phyloP scores from a whole-genome alignment of 2,329 filamentous ascomycete genomes.

The Fusarium sp. region DNA sequence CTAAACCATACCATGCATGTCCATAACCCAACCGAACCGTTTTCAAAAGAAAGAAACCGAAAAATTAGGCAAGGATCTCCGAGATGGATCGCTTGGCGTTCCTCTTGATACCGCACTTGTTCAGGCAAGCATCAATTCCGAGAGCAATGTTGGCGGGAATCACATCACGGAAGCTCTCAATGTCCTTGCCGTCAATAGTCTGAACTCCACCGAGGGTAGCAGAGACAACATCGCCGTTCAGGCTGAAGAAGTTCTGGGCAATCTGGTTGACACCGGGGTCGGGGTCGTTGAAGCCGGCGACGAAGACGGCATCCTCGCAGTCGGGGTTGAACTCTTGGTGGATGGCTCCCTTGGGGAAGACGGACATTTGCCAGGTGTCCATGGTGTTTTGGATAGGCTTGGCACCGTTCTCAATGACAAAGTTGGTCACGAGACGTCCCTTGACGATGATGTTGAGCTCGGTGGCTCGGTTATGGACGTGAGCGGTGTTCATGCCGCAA shows the following conservation, averaged over 20 bases:
- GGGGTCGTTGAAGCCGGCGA: constrained; percentile 59
- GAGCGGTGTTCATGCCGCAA: constrained; percentile 64
- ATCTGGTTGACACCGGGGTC: constrained; percentile 60
- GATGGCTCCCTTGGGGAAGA: constrained; percentile 62
- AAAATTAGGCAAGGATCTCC: constrained; percentile 3
- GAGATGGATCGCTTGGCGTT: constrained; percentile 45
- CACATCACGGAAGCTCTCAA: constrained; percentile 52
- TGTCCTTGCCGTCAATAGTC: constrained; percentile 55
- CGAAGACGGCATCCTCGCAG: constrained; percentile 60
- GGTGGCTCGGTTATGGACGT: constrained; percentile 61
- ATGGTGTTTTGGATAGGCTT: constrained; percentile 53
- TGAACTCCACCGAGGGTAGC: constrained; percentile 54
- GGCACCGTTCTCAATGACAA: constrained; percentile 58
- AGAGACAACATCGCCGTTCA: constrained; percentile 51
- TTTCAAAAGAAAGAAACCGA: not conserved
- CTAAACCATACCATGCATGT: not conserved
- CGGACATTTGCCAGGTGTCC: constrained; percentile 56
- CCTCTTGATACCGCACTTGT: constrained; percentile 58
- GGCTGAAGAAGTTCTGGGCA: constrained; percentile 60
- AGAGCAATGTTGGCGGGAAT: constrained; percentile 63
- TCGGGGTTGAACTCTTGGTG: constrained; percentile 66
- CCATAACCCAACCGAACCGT: not conserved
- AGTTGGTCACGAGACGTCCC: constrained; percentile 58
- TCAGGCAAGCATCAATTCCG: constrained; percentile 63
- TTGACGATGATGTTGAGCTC: constrained; percentile 61